Base-by-base conservation (phyloP, 371 early-diverging fungal species). In the Zancudomyces culisetae region DNA sequence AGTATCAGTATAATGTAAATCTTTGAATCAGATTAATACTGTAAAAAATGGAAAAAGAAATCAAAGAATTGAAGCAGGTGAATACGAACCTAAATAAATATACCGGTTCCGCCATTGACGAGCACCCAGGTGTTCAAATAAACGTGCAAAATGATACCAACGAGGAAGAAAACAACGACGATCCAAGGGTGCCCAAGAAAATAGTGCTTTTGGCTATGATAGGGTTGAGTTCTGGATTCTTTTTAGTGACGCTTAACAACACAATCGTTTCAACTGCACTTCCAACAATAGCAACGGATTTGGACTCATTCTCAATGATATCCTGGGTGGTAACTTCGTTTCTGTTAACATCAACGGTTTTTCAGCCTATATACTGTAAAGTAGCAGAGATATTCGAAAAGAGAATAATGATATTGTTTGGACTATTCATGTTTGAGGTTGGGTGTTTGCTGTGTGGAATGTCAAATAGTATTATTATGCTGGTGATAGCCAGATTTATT, bases 211-310 rank as follows among this genome's bases (percentile, higher is more conserved):
- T n/a, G n/a, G n/a, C n/a, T n/a, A n/a, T n/a, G n/a, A n/a, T n/a
- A 6, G 66, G 62, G 8, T 52, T 76, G 45, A 46, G 59, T 1
- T 52, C 75, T 23, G 74, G 71, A 0, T 60, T 78, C 24, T 78
- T 80, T 58, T 61, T 81, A 21, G 73, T 74, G 0, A 70, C 74
- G 1, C 66, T 83, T 8, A 81, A 78, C 57, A 76, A 76, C 58
- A 83, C 83, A 0, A 82, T 89, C 47, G 79, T 86, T 27, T 66
- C 81, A 8, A 81, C 79, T 0, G 81, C 84, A 30, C 58, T 85
- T 40, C 81, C 83, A 0, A 63, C 63, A 3, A 80, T 85, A 47
- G 77, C 80, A 30, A 74, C 73, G n/a, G 79, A 82, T 24, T 85
- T 87, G 52, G 58, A 78, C 29, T 65, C 73, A 6, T 61, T 77